Base-by-base conservation (phyloP, 225 moss, liverwort and hornwort genomes). In the Bryum argenteum region DNA sequence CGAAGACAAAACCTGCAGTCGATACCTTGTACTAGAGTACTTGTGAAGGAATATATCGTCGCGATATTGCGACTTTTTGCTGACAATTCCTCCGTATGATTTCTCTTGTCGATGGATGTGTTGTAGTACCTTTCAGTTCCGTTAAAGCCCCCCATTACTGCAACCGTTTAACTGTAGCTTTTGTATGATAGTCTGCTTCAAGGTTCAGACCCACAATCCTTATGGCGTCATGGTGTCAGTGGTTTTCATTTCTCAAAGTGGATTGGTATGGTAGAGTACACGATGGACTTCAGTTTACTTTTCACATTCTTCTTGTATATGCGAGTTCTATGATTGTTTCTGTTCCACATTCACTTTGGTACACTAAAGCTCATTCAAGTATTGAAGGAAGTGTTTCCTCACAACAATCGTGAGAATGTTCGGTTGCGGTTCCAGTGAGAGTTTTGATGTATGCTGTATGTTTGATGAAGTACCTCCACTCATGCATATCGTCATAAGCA, bases 1-100 rank as follows among this genome's bases (percentile, higher is more conserved):
- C 22, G 61, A 67, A 75, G 41, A 11, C 45, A 41, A 11, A 53
- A 33, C 41, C 41, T 66, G 61, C 66, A 48, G 60, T 69, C 38
- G 59, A 63, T 62, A 58, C 43, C 20, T 15, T 41, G 66, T 42
- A 56, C 43, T 24, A 11, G 38, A 70, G 51, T 33, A 69, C 28
- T 54, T 47, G 22, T 14, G 3, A 18, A 50, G 41, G 37, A 71
- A 54, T 26, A 13, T 41, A 5, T 45, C 57, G 56, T 47, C 50
- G 6, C 26, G 45, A 58, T 40, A 40, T 18, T 63, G 38, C 21
- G n/a, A 9, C 67, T 14, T 58, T 66, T 78, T 10, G n/a, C 28
- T 58, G 60, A 71, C 16, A 48, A 19, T 65, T 71, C 15, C 3
- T 16, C 28, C 10, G 19, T 51, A 18, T 42, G 59, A 8, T 33